These are phyloP conservation scores for Neoboletus brunneissimus DNA, from an alignment of 768 basidiomycete genomes.

Conservation along the genomic window DNA sequence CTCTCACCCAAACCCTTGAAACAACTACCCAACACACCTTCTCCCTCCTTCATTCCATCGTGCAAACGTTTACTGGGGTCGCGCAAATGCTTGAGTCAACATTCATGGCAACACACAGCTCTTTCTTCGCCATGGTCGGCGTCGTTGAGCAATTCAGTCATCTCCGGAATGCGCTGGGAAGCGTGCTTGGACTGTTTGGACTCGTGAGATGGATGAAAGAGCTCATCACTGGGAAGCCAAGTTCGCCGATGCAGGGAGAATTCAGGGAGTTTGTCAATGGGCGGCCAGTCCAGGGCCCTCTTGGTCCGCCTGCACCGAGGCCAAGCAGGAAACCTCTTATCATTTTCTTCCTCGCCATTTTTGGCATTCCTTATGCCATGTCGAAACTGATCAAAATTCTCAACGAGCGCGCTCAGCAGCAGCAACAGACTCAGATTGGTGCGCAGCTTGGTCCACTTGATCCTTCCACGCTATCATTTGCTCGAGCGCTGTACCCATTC, in stretches of 20 bases:
- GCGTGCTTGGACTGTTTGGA: slow-evolving; percentile 90
- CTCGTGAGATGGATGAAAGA: slow-evolving; percentile 83
- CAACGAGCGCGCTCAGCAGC: slow-evolving; percentile 55
- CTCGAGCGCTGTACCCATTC: slow-evolving; percentile 78
- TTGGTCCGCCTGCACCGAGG: slow-evolving; percentile 43
- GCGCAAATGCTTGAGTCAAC: slow-evolving; percentile 97
- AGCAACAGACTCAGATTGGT: slow-evolving; percentile 39
- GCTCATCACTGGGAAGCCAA: slow-evolving; percentile 46
- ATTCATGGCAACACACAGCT: slow-evolving; percentile 95
- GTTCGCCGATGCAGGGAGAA: slow-evolving; percentile 53
- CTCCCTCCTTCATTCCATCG: slow-evolving; percentile 88
- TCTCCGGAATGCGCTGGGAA: slow-evolving; percentile 87
- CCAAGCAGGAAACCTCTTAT: slow-evolving; percentile 87
- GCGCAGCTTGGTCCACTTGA: slow-evolving; percentile 56
- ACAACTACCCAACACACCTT: slow-evolving; percentile 90
- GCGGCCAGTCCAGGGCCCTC: slow-evolving; percentile 51
- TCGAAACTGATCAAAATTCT: slow-evolving; percentile 80
- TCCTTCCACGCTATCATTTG: slow-evolving; percentile 80
- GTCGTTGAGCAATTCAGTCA: slow-evolving; percentile 95
- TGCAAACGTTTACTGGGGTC: slow-evolving; percentile 91
- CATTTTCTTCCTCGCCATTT: slow-evolving; percentile 88
- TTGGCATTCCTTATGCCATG: slow-evolving; percentile 95
- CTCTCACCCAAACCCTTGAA: slow-evolving; percentile 86
- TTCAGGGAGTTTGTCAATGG: slow-evolving; percentile 78
- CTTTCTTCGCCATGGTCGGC: slow-evolving; percentile 94